These are phyloP conservation scores for Cyclotella choctawhatcheeana DNA, from an alignment of 108 stramenopile genomes.

Conservation along the genomic window DNA sequence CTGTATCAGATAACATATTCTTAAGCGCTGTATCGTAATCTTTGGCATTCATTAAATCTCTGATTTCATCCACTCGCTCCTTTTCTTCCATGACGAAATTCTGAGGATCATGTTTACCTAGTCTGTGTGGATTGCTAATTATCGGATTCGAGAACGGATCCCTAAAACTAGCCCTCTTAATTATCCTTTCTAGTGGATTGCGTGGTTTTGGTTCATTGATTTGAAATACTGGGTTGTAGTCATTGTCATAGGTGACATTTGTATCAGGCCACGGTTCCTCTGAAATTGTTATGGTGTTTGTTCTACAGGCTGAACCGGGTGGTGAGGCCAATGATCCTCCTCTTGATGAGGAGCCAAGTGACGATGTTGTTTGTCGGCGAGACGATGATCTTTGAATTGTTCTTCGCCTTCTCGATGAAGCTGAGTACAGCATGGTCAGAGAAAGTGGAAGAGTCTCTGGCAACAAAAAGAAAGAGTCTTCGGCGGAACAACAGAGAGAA, in stretches of 20 bases:
- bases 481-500: no score
- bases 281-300: background rate
- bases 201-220: background rate
- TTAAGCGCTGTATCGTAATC: conserved; percentile 27
- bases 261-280: background rate
- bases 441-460: no score
- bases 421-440: background rate
- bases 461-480: no score
- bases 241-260: background rate
- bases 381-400: background rate
- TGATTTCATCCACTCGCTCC: conserved; percentile 19
- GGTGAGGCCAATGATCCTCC: background rate
- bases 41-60: conserved; percentile 14
- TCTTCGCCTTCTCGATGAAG: background rate
- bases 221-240: background rate
- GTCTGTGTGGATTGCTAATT: background rate
- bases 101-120: background rate
- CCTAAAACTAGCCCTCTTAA: background rate
- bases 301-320: background rate
- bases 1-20: conserved; percentile 25
- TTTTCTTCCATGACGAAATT: background rate
- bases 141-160: background rate
- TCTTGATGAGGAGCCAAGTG: background rate
- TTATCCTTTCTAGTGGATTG: background rate
- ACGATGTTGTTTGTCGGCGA: background rate